Evolutionary conservation across 305 asterid genomes (phyloP), one percentile per base, ranked within the genome.

Genomic region (Petunia hybrid): DNA sequence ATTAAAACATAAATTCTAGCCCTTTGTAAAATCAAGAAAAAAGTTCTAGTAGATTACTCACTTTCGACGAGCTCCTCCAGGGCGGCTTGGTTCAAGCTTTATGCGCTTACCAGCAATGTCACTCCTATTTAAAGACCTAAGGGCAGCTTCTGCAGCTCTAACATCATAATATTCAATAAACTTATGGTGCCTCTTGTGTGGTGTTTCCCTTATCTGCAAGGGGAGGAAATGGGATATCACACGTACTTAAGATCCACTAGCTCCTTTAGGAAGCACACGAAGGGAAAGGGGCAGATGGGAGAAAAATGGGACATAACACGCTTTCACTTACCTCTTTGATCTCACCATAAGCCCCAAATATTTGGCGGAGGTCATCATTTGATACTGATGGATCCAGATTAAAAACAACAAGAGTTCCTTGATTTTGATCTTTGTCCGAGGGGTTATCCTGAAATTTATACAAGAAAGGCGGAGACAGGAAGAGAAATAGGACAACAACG

Each of bases 51-150:
- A 74, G 57, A 36, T 81, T 68, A 83, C 77, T 53, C 82, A 92
- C 98, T 90, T 94, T 86, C 95, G 86, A 40, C 94, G 91, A 39
- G 95, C 85, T 80, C 97, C 98, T 71, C 97, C 95, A 82, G 96
- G 92, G 56, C 92, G 94, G 77, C 98, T 90, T 74, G 91, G 97
- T 85, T 94, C 97, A 60, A 94, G 89, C 82, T 90, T 92, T 83
- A 94, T 90, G 78, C 91, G 92, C 76, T 90, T 94, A 73, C 98
- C 98, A 81, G 94, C 97, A 71, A 94, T 91, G 80, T 92, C 95
- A 74, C 86, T 81, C 86, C 88, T 86, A 78, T 91, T 89, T 81
- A 92, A 82, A 85, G 92, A 84, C 81, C 86, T 89, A 68, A 91
- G 92, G 56, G 97, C 95, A 73, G 87, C 89, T 84, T 91, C 94